Evolutionary conservation across 2,329 filamentous ascomycete genomes (phyloP).

Genomic region (Pezicula neosporulosa): DNA sequence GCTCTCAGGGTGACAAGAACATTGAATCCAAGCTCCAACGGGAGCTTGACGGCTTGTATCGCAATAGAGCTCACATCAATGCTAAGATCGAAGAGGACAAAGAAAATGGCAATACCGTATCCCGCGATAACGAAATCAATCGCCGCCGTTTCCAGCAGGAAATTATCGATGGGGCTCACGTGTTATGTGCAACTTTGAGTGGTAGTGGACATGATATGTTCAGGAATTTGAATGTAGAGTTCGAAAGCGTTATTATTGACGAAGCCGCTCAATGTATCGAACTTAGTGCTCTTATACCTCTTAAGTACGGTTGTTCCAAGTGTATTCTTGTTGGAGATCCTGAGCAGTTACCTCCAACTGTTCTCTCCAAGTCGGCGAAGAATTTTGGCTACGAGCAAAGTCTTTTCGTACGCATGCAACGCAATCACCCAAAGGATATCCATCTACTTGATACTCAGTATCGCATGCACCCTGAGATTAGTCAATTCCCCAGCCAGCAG

Average conservation of each 20-base stretch:
- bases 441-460: slow-evolving; percentile 98
- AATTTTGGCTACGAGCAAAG: slow-evolving; percentile 96
- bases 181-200: slow-evolving; percentile 92
- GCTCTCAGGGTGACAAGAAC: slow-evolving; percentile 47
- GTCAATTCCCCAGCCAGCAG: slow-evolving; percentile 79
- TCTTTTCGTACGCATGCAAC: slow-evolving; percentile 97
- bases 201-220: slow-evolving; percentile 98
- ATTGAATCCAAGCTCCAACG: slow-evolving; percentile 59
- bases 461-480: slow-evolving; percentile 98
- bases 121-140: slow-evolving; percentile 81
- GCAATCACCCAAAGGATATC: slow-evolving; percentile 81
- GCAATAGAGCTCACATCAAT: slow-evolving; percentile 72
- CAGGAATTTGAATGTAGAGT: slow-evolving; percentile 88
- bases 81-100: slow-evolving; percentile 83
- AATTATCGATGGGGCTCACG: slow-evolving; percentile 84
- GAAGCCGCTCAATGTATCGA: slow-evolving; percentile 98
- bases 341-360: slow-evolving; percentile 93
- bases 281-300: slow-evolving; percentile 88
- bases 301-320: slow-evolving; percentile 96
- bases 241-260: slow-evolving; percentile 97
- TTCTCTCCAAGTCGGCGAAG: slow-evolving; percentile 89
- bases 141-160: slow-evolving; percentile 84
- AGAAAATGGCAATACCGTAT: slow-evolving; percentile 77
- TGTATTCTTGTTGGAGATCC: slow-evolving; percentile 97
- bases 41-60: slow-evolving; percentile 74